Conservation (phyloP, 257 asterid genomes). For the Plantago elongata region DNA sequence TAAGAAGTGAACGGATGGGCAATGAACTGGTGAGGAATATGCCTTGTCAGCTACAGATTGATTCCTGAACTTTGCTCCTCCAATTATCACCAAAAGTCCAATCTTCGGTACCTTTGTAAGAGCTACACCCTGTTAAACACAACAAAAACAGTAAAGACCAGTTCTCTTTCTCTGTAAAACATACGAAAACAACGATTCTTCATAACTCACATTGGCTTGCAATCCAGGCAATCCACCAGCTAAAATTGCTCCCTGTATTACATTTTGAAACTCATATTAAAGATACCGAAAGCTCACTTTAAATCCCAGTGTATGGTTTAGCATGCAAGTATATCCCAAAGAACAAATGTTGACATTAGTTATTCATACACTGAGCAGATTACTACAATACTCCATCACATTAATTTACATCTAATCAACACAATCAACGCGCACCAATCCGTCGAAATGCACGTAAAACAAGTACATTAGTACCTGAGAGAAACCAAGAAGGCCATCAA, state of each 20-base stretch:
- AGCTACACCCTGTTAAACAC: constrained; percentile 53
- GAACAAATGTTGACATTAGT: too few species aligned
- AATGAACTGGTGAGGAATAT: constrained; percentile 46
- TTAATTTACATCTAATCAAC: too few species aligned
- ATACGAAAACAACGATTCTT: neutral
- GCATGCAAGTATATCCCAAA: too few species aligned
- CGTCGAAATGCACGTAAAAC: too few species aligned
- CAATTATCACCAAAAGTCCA: constrained; percentile 57
- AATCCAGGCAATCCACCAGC: constrained; percentile 80
- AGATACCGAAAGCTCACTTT: too few species aligned
- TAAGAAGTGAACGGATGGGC: constrained; percentile 82
- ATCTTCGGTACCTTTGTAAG: constrained; percentile 68
- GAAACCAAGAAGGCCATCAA: constrained; percentile 95
- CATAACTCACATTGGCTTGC: constrained; percentile 55
- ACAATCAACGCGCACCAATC: too few species aligned
- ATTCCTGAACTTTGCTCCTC: constrained; percentile 69
- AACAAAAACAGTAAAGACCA: neutral
- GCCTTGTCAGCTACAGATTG: constrained; percentile 52
- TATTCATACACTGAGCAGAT: too few species aligned
- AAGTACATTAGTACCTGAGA: constrained; percentile 54
- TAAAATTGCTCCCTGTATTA: constrained; percentile 75
- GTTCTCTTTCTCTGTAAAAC: neutral
- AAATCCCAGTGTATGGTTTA: too few species aligned
- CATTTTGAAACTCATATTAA: too few species aligned
- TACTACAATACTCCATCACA: too few species aligned